A percentile compares a stretch with the other conserved stretches of the same genome.
Evolutionary conservation across 805 yeast species (phyloP).

Genomic region (Spathaspora gorwiae): DNA sequence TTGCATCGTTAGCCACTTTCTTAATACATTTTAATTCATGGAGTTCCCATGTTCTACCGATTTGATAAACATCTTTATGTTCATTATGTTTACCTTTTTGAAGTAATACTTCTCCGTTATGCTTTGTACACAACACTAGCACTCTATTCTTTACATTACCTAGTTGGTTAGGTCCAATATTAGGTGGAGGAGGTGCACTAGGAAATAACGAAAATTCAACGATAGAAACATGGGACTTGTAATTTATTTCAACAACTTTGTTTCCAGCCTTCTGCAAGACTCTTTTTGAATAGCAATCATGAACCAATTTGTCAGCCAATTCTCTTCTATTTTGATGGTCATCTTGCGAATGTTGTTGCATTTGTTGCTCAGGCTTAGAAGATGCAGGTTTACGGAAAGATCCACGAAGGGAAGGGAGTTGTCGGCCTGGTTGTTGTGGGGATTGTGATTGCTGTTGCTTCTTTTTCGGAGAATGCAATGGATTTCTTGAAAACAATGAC

Average conservation of each 20-base stretch:
- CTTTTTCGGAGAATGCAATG: not conserved
- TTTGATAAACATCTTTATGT: constrained; percentile 66
- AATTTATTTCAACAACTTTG: constrained; percentile 34
- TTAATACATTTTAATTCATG: constrained; percentile 61
- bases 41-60: constrained; percentile 89
- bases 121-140: constrained; percentile 56
- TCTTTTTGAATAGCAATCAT: constrained; percentile 35
- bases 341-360: not conserved
- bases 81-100: constrained; percentile 84
- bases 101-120: constrained; percentile 62
- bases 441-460: not conserved
- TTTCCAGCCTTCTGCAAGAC: constrained; percentile 19
- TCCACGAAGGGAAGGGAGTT: not conserved
- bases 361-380: not conserved
- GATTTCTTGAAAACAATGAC: not conserved
- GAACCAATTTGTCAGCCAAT: constrained; percentile 26
- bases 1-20: constrained; percentile 51
- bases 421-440: constrained; percentile 1
- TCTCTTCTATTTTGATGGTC: constrained; percentile 3
- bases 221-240: constrained; percentile 72
- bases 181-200: constrained; percentile 60
- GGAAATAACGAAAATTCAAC: constrained; percentile 73
- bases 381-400: not conserved
- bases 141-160: constrained; percentile 54
- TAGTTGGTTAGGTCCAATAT: constrained; percentile 34